Conservation (phyloP, 345 rosid species). For the Anacardium occidentale region DNA sequence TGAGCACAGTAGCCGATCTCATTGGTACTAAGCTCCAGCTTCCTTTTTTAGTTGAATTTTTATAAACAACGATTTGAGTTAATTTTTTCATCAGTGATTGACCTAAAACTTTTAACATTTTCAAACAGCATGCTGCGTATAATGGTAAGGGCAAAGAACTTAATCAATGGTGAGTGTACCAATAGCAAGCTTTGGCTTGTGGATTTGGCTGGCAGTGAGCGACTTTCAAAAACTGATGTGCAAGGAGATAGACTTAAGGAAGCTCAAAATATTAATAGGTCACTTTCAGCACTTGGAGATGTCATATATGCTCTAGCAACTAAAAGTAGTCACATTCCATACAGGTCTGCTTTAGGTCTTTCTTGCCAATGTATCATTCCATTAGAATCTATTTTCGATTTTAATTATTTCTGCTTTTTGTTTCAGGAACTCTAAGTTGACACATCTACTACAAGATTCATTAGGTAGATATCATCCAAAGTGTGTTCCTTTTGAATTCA, state of each 20-base stretch:
- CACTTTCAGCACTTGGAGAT: slow-evolving; percentile 96
- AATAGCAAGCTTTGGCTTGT: slow-evolving; percentile 99
- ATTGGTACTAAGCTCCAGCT: slow-evolving; percentile 53
- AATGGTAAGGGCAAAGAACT: slow-evolving; percentile 80
- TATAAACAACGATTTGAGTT: background rate
- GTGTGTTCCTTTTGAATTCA: slow-evolving; percentile 5
- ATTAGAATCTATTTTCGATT: slow-evolving; percentile 15
- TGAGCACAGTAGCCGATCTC: slow-evolving; percentile 97
- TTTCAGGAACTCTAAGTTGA: slow-evolving; percentile 91
- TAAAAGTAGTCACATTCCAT: slow-evolving; percentile 87
- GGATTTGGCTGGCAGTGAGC: slow-evolving; percentile 97
- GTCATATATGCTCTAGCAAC: slow-evolving; percentile 86
- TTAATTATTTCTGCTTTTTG: slow-evolving; percentile 14
- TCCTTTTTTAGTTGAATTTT: background rate
- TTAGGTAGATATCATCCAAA: slow-evolving; percentile 50
- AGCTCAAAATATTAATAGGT: slow-evolving; percentile 90
- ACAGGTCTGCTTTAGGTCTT: slow-evolving; percentile 45
- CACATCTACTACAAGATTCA: slow-evolving; percentile 95
- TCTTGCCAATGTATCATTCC: background rate
- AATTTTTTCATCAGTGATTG: slow-evolving; percentile 1
- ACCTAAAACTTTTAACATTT: slow-evolving; percentile 5
- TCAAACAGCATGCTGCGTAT: slow-evolving; percentile 83
- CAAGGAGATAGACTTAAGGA: slow-evolving; percentile 95
- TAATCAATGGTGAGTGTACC: slow-evolving; percentile 81
- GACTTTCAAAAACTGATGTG: slow-evolving; percentile 85